Conservation (phyloP, 2,329 filamentous ascomycete species). For the Furcasterigmium furcatum region DNA sequence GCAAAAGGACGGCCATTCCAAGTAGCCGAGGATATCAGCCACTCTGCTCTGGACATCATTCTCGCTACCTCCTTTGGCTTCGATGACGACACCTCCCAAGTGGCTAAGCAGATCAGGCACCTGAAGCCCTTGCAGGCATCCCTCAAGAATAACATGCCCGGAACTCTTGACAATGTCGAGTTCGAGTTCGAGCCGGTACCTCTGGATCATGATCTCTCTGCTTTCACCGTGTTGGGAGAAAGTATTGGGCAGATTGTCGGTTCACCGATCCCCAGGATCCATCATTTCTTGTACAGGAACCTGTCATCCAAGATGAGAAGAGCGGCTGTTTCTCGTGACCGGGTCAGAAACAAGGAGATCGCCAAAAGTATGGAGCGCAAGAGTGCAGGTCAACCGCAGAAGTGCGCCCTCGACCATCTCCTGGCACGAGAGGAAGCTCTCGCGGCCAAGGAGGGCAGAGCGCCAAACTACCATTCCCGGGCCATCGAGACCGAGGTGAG, state of each 20-base stretch:
- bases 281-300: neutral
- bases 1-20: slow-evolving; percentile 25
- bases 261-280: neutral
- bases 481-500: slow-evolving; percentile 28
- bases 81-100: neutral
- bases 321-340: neutral
- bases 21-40: slow-evolving; percentile 24
- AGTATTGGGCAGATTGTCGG: neutral
- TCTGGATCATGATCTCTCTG: neutral
- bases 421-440: slow-evolving; percentile 24
- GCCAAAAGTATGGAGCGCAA: neutral
- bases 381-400: neutral
- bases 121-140: neutral
- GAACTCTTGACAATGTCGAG: neutral
- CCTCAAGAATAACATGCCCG: neutral
- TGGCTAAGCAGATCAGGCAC: neutral
- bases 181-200: neutral
- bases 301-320: neutral
- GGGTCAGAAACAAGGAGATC: slow-evolving; percentile 1
- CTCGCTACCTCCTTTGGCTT: slow-evolving; percentile 27
- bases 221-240: neutral
- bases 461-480: slow-evolving; percentile 22
- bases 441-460: slow-evolving; percentile 22
- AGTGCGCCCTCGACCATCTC: slow-evolving; percentile 25
- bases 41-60: slow-evolving; percentile 29